Conservation (phyloP, 192 early-diverging fungal genomes). For the Dissophora ornata region DNA sequence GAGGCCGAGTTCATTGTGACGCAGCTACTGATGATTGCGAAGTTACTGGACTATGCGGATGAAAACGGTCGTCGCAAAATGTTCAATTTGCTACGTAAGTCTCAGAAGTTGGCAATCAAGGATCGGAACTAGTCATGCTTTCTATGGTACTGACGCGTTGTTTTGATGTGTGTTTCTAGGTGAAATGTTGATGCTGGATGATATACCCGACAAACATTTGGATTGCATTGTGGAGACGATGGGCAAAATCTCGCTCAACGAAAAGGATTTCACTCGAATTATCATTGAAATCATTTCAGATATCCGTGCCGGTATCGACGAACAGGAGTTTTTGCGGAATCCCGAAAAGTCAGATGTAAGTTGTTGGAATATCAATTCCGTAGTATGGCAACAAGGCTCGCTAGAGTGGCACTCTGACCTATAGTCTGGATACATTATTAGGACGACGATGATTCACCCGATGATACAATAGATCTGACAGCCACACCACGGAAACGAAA, state of each 20-base stretch:
- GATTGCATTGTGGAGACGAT: slow-evolving; percentile 82
- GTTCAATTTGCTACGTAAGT: slow-evolving; percentile 78
- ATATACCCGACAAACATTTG: slow-evolving; percentile 82
- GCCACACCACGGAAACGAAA: slow-evolving; percentile 54
- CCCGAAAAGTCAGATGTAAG: slow-evolving; percentile 44
- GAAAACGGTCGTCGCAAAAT: slow-evolving; percentile 89
- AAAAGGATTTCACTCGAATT: slow-evolving; percentile 87
- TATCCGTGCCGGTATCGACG: slow-evolving; percentile 68
- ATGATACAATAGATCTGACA: slow-evolving; percentile 39
- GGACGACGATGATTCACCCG: slow-evolving; percentile 46
- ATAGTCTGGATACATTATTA: neutral
- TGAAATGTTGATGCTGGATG: slow-evolving; percentile 79
- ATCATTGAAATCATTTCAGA: slow-evolving; percentile 83
- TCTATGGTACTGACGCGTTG: too few relatives aligned
- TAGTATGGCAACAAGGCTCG: neutral
- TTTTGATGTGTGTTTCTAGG: slow-evolving; percentile 55
- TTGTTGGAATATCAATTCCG: neutral
- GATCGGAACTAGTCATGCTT: neutral
- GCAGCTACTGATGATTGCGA: slow-evolving; percentile 82
- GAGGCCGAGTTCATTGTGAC: slow-evolving; percentile 74
- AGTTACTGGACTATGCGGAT: slow-evolving; percentile 85
- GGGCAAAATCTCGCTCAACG: slow-evolving; percentile 78
- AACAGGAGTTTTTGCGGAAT: slow-evolving; percentile 46
- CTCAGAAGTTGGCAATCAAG: neutral
- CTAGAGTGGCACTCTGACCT: neutral